Percentiles rank a stretch among this genome's conserved stretches.
Conservation (phyloP, 2,329 filamentous ascomycete species). For the Aspergillus carbonarius region DNA sequence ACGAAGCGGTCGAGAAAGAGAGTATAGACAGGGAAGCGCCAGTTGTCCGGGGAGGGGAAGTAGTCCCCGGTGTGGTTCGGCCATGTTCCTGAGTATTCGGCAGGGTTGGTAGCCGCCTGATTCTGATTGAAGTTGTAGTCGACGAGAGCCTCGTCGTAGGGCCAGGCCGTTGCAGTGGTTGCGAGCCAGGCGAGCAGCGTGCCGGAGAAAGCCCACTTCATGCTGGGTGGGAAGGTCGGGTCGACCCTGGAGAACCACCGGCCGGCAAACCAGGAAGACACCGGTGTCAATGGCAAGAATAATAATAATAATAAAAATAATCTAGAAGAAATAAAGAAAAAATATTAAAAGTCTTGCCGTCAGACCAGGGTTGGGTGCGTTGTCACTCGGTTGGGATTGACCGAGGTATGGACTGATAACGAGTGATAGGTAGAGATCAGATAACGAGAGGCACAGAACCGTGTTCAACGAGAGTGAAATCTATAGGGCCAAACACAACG, state of each 20-base stretch:
- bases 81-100: constrained; percentile 60
- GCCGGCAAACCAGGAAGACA: background rate
- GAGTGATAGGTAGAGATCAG: background rate
- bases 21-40: constrained; percentile 65
- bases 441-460: background rate
- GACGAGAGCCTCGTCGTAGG: constrained; percentile 50
- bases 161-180: constrained; percentile 28
- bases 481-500: background rate
- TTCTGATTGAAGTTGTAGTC: constrained; percentile 63
- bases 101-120: constrained; percentile 51
- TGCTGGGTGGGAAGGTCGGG: constrained; percentile 11
- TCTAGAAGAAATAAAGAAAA: background rate
- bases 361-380: background rate
- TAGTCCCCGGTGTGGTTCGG: constrained; percentile 48
- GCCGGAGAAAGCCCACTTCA: constrained; percentile 27
- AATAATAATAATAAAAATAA: too few species aligned
- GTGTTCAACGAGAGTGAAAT: background rate
- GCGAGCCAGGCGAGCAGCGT: constrained; percentile 26
- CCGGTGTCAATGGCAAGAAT: too few species aligned
- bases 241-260: background rate
- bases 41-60: constrained; percentile 57
- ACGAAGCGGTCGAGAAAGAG: constrained; percentile 63
- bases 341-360: background rate
- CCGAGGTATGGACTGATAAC: background rate
- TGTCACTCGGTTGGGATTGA: background rate